These are phyloP conservation scores for Oryza glaberrima DNA, from an alignment of 176 grass and related monocot species.

Conservation along the genomic window DNA sequence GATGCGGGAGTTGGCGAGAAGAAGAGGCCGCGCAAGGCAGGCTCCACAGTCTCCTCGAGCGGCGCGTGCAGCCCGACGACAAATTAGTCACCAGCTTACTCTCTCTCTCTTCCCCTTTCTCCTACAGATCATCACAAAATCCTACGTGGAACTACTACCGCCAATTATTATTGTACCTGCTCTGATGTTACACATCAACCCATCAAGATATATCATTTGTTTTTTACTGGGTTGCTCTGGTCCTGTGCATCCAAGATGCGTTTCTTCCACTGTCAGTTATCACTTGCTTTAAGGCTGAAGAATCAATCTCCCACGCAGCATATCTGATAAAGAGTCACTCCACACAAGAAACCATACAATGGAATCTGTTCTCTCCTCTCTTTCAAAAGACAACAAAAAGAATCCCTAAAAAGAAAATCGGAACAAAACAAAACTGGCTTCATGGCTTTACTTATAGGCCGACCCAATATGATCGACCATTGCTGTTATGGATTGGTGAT, in stretches of 20 bases:
- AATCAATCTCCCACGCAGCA: not conserved
- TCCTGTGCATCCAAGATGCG: not conserved
- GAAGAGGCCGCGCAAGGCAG: too few relatives aligned
- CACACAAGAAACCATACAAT: not conserved
- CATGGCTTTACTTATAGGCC: conserved; percentile 72
- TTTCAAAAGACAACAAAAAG: not conserved
- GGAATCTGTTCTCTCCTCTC: not conserved
- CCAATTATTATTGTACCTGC: too few relatives aligned
- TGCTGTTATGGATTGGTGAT: conserved; percentile 90
- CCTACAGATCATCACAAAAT: too few relatives aligned
- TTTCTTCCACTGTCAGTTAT: conserved; percentile 18
- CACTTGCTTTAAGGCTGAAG: conserved; percentile 10
- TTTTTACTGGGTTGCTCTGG: not conserved
- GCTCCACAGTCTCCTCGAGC: too few relatives aligned
- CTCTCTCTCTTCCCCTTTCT: too few relatives aligned
- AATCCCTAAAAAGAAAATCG: not conserved
- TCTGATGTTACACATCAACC: not conserved
- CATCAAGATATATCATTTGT: not conserved
- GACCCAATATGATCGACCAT: conserved; percentile 93
- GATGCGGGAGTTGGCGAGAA: too few relatives aligned
- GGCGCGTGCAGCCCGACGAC: too few relatives aligned
- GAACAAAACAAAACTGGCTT: not conserved
- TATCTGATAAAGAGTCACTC: not conserved
- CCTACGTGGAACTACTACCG: too few relatives aligned
- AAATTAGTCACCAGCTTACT: too few relatives aligned